Conservation (phyloP, 2,329 filamentous ascomycete species). For the Curvularia sp. region DNA sequence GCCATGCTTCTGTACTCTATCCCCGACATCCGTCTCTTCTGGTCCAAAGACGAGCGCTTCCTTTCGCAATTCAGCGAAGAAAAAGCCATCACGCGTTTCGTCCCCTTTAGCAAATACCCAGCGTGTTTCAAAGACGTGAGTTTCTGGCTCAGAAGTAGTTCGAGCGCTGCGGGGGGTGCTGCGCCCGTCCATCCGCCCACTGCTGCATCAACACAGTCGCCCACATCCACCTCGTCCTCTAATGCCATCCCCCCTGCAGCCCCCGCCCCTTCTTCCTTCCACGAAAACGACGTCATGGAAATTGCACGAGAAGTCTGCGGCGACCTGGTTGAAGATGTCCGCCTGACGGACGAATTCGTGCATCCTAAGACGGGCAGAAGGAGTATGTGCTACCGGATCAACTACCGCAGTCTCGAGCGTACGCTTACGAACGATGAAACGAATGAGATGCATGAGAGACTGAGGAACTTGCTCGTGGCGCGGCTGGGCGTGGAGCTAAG, state of each 20-base stretch:
- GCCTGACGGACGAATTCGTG: conserved; percentile 81
- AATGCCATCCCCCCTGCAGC: conserved; percentile 49
- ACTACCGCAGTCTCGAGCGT: conserved; percentile 89
- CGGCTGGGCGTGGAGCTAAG: conserved; percentile 81
- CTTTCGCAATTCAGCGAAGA: conserved; percentile 74
- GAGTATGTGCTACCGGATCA: conserved; percentile 91
- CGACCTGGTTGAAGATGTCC: conserved; percentile 86
- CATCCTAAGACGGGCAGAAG: conserved; percentile 83
- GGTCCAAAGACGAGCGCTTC: conserved; percentile 86
- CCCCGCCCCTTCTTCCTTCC: conserved; percentile 61
- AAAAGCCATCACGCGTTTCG: conserved; percentile 67
- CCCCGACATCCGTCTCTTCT: conserved; percentile 95
- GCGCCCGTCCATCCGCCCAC: conserved; percentile 26
- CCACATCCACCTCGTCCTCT: background rate
- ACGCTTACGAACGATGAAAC: conserved; percentile 86
- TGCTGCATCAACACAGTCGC: conserved; percentile 10
- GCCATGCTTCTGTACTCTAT: conserved; percentile 98
- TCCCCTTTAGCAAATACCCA: conserved; percentile 90
- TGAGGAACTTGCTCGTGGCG: conserved; percentile 69
- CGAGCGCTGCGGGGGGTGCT: conserved; percentile 35
- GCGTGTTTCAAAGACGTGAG: conserved; percentile 90
- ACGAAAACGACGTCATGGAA: conserved; percentile 98
- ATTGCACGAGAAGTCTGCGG: conserved; percentile 83
- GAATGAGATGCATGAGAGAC: conserved; percentile 75
- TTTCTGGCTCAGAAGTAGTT: conserved; percentile 73